Evolutionary conservation across 2,329 filamentous ascomycete species (phyloP).

Genomic region (Cercospora sp.): DNA sequence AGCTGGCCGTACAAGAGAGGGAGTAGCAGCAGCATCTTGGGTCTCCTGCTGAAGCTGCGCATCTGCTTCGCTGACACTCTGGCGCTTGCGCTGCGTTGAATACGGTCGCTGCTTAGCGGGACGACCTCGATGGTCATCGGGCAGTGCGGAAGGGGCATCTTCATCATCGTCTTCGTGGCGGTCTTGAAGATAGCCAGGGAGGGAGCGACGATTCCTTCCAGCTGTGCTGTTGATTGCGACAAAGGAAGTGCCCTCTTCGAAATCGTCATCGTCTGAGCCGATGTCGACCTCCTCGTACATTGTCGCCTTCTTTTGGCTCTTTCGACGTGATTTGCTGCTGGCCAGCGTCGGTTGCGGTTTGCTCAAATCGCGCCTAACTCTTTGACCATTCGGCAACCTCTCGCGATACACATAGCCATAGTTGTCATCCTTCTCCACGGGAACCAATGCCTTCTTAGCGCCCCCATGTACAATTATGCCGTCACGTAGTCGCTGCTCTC

Average conservation of each 20-base stretch:
- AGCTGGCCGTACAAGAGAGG: background rate
- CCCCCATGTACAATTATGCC: conserved; percentile 34
- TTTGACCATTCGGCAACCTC: conserved; percentile 32
- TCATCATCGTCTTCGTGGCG: conserved; percentile 43
- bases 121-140: conserved; percentile 44
- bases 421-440: conserved; percentile 38
- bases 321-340: conserved; percentile 24
- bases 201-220: conserved; percentile 23
- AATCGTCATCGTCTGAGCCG: conserved; percentile 47
- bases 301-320: conserved; percentile 26
- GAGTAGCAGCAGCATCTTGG: conserved; percentile 4
- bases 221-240: conserved; percentile 22
- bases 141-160: conserved; percentile 47
- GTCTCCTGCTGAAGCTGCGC: conserved; percentile 23
- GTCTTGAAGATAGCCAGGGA: conserved; percentile 44
- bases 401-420: conserved; percentile 39
- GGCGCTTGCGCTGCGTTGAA: conserved; percentile 9
- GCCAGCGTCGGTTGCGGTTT: conserved; percentile 22
- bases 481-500: conserved; percentile 40
- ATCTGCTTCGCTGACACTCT: conserved; percentile 10
- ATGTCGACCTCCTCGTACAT: conserved; percentile 50
- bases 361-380: conserved; percentile 18
- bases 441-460: conserved; percentile 37
- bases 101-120: conserved; percentile 12
- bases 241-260: conserved; percentile 17